A percentile compares a stretch with the other conserved stretches of the same genome.
These are phyloP conservation scores for Hibiscus mutabilis DNA, from an alignment of 345 rosid species.

Conservation along the genomic window DNA sequence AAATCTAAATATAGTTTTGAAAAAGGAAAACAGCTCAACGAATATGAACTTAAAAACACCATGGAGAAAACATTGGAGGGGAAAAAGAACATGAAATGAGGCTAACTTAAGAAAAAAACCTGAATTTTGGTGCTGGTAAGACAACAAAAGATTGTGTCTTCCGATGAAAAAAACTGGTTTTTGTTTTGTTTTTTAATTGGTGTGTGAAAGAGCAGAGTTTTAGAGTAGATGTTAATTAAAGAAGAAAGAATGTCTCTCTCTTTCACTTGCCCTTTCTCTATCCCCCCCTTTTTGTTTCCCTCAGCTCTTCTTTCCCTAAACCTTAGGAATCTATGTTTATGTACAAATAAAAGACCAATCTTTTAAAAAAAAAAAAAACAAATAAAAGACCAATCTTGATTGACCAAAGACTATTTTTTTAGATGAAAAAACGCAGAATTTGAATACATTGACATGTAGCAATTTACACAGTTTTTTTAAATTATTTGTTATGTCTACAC, in stretches of 20 bases:
- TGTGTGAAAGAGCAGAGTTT: neutral
- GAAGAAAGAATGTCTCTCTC: neutral
- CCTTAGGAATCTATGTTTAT: too few species aligned
- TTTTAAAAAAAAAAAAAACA: too few species aligned
- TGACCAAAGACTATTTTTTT: neutral
- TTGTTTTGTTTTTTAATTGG: neutral
- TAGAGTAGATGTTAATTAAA: neutral
- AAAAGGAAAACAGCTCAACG: neutral
- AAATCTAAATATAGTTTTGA: neutral
- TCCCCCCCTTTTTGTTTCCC: neutral
- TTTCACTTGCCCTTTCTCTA: neutral
- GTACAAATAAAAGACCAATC: too few species aligned
- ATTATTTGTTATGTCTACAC: too few species aligned
- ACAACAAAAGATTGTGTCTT: neutral
- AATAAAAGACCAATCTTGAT: neutral
- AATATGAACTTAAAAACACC: neutral
- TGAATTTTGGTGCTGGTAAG: neutral
- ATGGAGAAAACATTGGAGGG: neutral
- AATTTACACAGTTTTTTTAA: too few species aligned
- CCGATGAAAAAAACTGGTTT: neutral
- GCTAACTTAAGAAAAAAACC: conserved; percentile 6
- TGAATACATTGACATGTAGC: too few species aligned
- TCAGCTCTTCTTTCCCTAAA: too few species aligned
- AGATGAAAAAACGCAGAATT: too few species aligned
- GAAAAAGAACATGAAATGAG: neutral